These are phyloP conservation scores for Syncephalastrum monosporum DNA, from an alignment of 371 early-diverging fungal species.

Conservation along the genomic window DNA sequence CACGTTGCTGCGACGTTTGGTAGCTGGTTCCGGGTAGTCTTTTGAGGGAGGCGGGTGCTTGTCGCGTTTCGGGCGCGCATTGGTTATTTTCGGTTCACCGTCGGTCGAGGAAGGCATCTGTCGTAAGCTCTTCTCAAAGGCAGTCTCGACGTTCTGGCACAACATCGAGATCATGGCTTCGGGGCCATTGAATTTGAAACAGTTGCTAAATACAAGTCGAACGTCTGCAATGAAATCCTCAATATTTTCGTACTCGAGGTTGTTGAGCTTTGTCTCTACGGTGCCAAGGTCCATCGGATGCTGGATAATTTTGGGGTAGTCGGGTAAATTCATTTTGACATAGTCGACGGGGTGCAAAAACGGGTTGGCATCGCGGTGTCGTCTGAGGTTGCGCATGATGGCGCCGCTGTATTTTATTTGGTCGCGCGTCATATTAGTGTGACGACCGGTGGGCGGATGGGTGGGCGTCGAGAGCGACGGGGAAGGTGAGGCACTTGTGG, in stretches of 20 bases:
- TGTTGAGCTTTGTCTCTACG: slow-evolving; percentile 83
- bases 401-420: slow-evolving; percentile 80
- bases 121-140: slow-evolving; percentile 69
- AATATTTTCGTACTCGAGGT: slow-evolving; percentile 60
- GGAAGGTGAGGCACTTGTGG: slow-evolving; percentile 16
- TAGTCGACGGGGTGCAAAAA: slow-evolving; percentile 96
- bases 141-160: slow-evolving; percentile 72
- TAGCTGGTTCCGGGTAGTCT: slow-evolving; percentile 45
- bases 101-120: slow-evolving; percentile 57
- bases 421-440: slow-evolving; percentile 67
- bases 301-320: slow-evolving; percentile 92
- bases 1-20: slow-evolving; percentile 40
- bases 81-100: slow-evolving; percentile 15
- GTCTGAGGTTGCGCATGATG: slow-evolving; percentile 73
- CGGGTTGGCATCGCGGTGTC: slow-evolving; percentile 72
- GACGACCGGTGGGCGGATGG: slow-evolving; percentile 6
- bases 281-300: slow-evolving; percentile 98
- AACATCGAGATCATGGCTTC: slow-evolving; percentile 74
- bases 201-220: slow-evolving; percentile 83
- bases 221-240: slow-evolving; percentile 78
- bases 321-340: slow-evolving; percentile 86
- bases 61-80: slow-evolving; percentile 67
- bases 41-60: slow-evolving; percentile 69
- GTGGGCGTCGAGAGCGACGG: slow-evolving; percentile 18
- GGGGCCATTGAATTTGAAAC: slow-evolving; percentile 88